Conservation (phyloP, 2,329 filamentous ascomycete genomes). For the Fusarium sp. region DNA sequence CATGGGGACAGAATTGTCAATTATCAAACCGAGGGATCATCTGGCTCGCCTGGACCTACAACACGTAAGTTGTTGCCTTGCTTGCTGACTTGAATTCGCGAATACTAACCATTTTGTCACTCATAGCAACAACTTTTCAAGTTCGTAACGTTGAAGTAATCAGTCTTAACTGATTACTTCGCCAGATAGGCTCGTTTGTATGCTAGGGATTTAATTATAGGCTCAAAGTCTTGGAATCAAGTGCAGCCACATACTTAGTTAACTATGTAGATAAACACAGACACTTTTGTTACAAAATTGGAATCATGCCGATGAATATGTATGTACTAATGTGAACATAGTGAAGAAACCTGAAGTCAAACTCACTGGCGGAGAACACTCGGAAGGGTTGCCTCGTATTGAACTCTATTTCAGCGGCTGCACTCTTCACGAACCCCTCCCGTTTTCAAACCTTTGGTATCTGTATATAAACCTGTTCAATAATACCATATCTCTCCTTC, state of each 20-base stretch:
- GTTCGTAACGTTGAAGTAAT: slow-evolving; percentile 35
- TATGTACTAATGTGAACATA: neutral
- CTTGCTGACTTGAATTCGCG: fast-evolving
- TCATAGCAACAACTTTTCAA: slow-evolving; percentile 27
- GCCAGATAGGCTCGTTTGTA: no score
- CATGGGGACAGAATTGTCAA: slow-evolving; percentile 18
- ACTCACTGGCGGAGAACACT: no score
- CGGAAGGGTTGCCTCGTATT: no score
- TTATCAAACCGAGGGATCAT: slow-evolving; percentile 38
- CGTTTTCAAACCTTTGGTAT: no score
- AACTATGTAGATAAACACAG: neutral
- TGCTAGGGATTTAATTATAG: no score
- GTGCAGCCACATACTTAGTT: neutral
- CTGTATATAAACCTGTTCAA: no score
- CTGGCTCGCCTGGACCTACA: slow-evolving; percentile 32
- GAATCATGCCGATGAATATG: neutral
- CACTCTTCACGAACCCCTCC: no score
- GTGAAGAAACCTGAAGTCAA: no score
- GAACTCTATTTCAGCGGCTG: no score
- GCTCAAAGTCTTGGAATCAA: neutral
- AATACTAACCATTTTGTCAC: neutral
- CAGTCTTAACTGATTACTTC: slow-evolving; percentile 22
- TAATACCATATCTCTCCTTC: no score
- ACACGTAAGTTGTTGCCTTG: slow-evolving; percentile 5
- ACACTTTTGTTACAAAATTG: neutral